Evolutionary conservation across 2,329 filamentous ascomycete species (phyloP).

Genomic region (Lachnellula suecica): DNA sequence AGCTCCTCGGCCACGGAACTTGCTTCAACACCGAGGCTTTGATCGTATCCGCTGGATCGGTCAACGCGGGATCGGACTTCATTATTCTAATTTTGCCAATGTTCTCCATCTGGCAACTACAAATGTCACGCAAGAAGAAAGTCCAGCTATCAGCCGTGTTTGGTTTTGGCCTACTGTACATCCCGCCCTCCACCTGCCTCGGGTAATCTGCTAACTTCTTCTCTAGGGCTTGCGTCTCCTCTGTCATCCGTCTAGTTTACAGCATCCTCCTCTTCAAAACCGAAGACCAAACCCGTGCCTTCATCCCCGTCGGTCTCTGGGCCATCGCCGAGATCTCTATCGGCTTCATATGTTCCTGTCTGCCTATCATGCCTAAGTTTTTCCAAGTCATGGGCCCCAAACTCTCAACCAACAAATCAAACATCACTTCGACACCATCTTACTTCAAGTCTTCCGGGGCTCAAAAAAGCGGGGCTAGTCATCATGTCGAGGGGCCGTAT

Average conservation of each 20-base stretch:
- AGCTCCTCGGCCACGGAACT: not conserved
- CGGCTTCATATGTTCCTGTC: conserved; percentile 4
- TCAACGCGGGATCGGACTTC: conserved; percentile 2
- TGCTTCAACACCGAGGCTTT: conserved; percentile 2
- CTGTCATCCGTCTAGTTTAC: not conserved
- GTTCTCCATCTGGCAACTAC: not conserved
- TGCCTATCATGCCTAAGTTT: conserved; percentile 4
- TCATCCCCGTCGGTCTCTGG: conserved; percentile 2
- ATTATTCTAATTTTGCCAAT: conserved; percentile 1
- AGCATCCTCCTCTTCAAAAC: conserved; percentile 6
- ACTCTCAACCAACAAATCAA: not conserved
- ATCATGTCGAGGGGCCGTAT: not conserved
- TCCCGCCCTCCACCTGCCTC: no score
- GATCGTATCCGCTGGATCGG: conserved; percentile 2
- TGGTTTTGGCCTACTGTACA: not conserved
- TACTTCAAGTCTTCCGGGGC: not conserved
- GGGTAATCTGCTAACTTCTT: not conserved
- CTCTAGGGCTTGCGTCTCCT: not conserved
- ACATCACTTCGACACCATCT: not conserved
- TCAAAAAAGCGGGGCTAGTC: not conserved
- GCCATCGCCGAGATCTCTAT: conserved; percentile 3
- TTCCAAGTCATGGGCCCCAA: not conserved
- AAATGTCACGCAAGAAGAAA: not conserved
- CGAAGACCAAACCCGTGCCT: conserved; percentile 2
- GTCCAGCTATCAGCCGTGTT: not conserved